Percentiles rank a stretch among this genome's conserved stretches.
Conservation (phyloP, 2,329 filamentous ascomycete species). For the Tricladium varicosporioides region DNA sequence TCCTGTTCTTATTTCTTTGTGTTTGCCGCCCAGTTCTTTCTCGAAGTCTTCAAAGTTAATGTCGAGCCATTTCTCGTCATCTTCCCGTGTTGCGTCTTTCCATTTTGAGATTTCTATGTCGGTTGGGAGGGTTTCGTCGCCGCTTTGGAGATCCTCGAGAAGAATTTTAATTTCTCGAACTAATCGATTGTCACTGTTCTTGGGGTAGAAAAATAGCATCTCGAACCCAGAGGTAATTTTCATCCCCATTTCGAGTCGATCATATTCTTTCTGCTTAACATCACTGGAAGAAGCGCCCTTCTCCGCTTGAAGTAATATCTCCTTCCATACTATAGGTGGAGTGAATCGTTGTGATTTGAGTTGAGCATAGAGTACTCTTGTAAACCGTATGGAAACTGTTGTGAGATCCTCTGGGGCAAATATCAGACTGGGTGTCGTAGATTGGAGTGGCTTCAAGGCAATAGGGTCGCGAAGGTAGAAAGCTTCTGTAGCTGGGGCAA, state of each 20-base stretch:
- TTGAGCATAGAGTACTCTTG: constrained; percentile 87
- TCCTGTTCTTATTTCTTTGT: constrained; percentile 34
- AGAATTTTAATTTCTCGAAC: constrained; percentile 75
- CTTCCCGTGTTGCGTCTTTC: constrained; percentile 60
- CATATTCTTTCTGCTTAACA: constrained; percentile 11
- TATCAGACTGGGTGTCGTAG: constrained; percentile 48
- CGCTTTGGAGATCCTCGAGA: constrained; percentile 65
- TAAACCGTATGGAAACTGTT: constrained; percentile 76
- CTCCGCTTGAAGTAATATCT: constrained; percentile 34
- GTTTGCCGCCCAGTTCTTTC: constrained; percentile 62
- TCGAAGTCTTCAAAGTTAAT: constrained; percentile 91
- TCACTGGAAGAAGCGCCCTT: constrained; percentile 31
- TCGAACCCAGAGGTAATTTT: constrained; percentile 90
- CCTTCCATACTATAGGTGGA: constrained; percentile 54
- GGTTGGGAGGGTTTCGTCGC: constrained; percentile 55
- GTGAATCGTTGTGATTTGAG: constrained; percentile 81
- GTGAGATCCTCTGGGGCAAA: constrained; percentile 82
- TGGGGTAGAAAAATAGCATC: constrained; percentile 70
- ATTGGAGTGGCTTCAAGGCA: constrained; percentile 65
- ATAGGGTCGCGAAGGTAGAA: constrained; percentile 90
- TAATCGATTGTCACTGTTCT: constrained; percentile 64
- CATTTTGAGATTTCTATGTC: constrained; percentile 72
- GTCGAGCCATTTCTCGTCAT: constrained; percentile 88
- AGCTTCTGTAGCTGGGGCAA: constrained; percentile 81
- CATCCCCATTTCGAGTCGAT: constrained; percentile 70